A percentile compares a stretch with the other conserved stretches of the same genome.
Conservation (phyloP, 352 stramenopile species). For the Phytophthora pinifolia region DNA sequence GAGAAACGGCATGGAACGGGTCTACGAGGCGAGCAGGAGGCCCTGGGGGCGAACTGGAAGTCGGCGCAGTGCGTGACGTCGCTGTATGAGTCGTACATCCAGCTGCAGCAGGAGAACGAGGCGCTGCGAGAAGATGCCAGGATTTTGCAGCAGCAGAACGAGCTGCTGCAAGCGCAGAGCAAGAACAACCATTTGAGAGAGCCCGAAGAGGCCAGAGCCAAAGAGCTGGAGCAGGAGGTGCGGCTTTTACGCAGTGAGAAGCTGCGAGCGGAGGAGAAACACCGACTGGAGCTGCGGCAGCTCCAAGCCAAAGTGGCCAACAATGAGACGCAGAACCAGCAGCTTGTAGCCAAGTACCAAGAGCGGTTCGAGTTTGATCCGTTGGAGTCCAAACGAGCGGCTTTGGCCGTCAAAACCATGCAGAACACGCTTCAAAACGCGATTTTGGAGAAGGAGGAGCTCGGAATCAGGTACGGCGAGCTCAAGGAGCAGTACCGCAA, state of each 20-base stretch:
- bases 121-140: constrained; percentile 28
- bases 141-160: constrained; percentile 16
- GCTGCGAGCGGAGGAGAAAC: constrained; percentile 34
- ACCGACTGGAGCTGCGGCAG: constrained; percentile 38
- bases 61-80: constrained; percentile 74
- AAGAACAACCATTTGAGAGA: constrained; percentile 15
- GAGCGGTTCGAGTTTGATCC: constrained; percentile 56
- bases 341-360: constrained; percentile 56
- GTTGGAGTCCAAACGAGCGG: constrained; percentile 47
- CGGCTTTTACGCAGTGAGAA: constrained; percentile 56
- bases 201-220: constrained; percentile 20
- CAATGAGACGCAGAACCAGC: constrained; percentile 35
- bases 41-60: constrained; percentile 57
- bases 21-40: constrained; percentile 15
- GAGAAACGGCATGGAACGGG: constrained; percentile 18
- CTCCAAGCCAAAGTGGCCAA: constrained; percentile 29
- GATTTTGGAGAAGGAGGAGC: constrained; percentile 68
- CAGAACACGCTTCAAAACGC: constrained; percentile 60
- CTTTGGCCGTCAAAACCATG: constrained; percentile 49
- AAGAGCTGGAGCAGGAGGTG: constrained; percentile 45
- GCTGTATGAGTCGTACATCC: constrained; percentile 74
- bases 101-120: constrained; percentile 50
- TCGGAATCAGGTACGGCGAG: constrained; percentile 40
- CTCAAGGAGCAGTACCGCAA: constrained; percentile 39
- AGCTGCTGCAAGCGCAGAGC: constrained; percentile 1